Conservation (phyloP, 2,329 filamentous ascomycete species). For the Colletotrichum destructivum region DNA sequence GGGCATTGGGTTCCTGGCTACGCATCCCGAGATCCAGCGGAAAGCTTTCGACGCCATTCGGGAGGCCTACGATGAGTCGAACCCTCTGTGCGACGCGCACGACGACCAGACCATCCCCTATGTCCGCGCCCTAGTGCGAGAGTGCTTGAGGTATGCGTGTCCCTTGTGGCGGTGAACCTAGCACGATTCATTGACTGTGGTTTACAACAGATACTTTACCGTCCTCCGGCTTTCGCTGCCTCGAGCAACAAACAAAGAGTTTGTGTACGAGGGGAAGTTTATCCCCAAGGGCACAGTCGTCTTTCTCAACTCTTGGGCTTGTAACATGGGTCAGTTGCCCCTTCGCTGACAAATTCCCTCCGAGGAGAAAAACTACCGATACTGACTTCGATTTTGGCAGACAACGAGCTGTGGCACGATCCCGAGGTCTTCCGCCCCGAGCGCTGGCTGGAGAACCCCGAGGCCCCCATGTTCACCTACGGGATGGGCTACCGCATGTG, state of each 20-base stretch:
- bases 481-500: conserved; percentile 70
- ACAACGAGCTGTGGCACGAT: conserved; percentile 74
- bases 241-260: conserved; percentile 57
- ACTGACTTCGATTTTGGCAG: conserved; percentile 50
- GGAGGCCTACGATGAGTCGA: conserved; percentile 77
- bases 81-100: conserved; percentile 83
- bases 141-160: conserved; percentile 67
- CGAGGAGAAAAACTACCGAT: conserved; percentile 64
- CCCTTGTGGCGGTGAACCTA: neutral
- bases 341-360: conserved; percentile 29
- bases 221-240: conserved; percentile 78
- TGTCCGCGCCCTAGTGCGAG: conserved; percentile 83
- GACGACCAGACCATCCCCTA: conserved; percentile 83
- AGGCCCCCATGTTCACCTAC: conserved; percentile 67
- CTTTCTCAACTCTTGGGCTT: conserved; percentile 52
- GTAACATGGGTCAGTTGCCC: conserved; percentile 48
- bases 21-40: conserved; percentile 48
- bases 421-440: conserved; percentile 72
- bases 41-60: conserved; percentile 51
- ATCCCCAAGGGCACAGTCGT: conserved; percentile 67
- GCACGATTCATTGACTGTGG: conserved; percentile 44
- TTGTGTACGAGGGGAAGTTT: conserved; percentile 44
- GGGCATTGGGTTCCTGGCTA: conserved; percentile 48
- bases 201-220: conserved; percentile 68
- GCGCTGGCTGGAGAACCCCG: conserved; percentile 56